A percentile compares a stretch with the other conserved stretches of the same genome.
These are phyloP conservation scores for Xylogone sp. DNA, from an alignment of 2,329 filamentous ascomycete species.

Conservation along the genomic window DNA sequence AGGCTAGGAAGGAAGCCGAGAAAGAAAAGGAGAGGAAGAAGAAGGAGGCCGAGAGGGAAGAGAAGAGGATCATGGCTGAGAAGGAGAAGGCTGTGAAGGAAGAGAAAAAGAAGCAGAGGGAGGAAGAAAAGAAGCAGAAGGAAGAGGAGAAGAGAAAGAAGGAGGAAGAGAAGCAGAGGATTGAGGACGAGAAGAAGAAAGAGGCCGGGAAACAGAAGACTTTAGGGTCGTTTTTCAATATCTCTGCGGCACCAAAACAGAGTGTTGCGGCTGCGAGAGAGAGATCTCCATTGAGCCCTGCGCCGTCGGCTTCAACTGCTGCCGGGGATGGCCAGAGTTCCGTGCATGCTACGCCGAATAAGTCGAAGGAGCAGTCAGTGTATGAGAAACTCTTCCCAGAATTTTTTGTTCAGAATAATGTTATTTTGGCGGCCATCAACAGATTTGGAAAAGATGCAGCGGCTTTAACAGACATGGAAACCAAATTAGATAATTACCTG, in stretches of 20 bases:
- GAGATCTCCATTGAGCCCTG: slow-evolving; percentile 21
- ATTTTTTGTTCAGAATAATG: slow-evolving; percentile 74
- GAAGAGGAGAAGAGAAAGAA: slow-evolving; percentile 32
- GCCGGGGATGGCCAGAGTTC: slow-evolving; percentile 5
- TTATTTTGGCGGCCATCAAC: slow-evolving; percentile 59
- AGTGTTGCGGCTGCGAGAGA: slow-evolving; percentile 22
- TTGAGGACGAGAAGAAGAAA: slow-evolving; percentile 40
- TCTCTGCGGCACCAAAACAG: slow-evolving; percentile 8
- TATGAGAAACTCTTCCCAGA: slow-evolving; percentile 73
- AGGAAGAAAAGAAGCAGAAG: slow-evolving; percentile 22
- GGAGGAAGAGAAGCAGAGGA: slow-evolving; percentile 34
- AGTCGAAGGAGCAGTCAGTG: slow-evolving; percentile 36
- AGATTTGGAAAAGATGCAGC: slow-evolving; percentile 55
- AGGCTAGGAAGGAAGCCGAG: slow-evolving; percentile 37
- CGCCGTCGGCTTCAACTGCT: slow-evolving; percentile 12
- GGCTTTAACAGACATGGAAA: slow-evolving; percentile 47
- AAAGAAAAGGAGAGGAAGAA: slow-evolving; percentile 32
- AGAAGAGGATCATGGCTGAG: slow-evolving; percentile 38
- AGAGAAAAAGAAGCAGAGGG: slow-evolving; percentile 19
- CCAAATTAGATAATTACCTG: slow-evolving; percentile 50
- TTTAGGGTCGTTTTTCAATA: slow-evolving; percentile 22
- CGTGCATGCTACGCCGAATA: slow-evolving; percentile 22
- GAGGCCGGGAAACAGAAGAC: slow-evolving; percentile 43
- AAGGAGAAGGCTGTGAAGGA: slow-evolving; percentile 21
- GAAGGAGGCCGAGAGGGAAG: slow-evolving; percentile 25